Conservation (phyloP, 2,329 filamentous ascomycete genomes). For the Thelonectria rubi region DNA sequence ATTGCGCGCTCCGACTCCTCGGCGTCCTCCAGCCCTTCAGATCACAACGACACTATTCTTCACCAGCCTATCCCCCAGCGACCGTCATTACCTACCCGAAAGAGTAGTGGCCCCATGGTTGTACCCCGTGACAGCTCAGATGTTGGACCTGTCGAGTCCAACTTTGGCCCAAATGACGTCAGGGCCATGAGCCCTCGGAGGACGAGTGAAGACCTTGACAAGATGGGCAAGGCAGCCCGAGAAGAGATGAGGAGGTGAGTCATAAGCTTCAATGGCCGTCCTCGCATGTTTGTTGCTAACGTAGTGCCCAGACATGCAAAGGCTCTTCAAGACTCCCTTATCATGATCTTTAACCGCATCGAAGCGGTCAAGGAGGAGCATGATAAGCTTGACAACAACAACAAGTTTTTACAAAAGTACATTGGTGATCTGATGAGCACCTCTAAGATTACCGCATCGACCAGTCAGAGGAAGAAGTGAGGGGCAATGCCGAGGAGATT, state of each 20-base stretch:
- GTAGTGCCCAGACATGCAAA: conserved; percentile 77
- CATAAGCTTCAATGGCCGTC: neutral
- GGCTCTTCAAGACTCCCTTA: conserved; percentile 85
- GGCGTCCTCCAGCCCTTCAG: conserved; percentile 45
- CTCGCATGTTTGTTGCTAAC: conserved; percentile 26
- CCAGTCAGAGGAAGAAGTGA: conserved; percentile 64
- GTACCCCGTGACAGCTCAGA: conserved; percentile 80
- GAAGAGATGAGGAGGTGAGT: conserved; percentile 68
- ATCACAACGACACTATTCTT: conserved; percentile 52
- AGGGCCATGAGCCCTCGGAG: conserved; percentile 93
- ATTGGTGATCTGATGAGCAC: conserved; percentile 95
- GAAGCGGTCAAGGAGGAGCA: conserved; percentile 95
- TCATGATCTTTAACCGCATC: conserved; percentile 91
- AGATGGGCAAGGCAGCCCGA: conserved; percentile 83
- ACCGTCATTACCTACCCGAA: conserved; percentile 75
- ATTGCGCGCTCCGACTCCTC: conserved; percentile 53
- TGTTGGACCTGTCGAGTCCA: conserved; percentile 75
- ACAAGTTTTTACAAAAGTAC: conserved; percentile 97
- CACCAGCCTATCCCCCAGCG: conserved; percentile 65
- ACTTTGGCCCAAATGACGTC: conserved; percentile 87
- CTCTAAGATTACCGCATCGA: conserved; percentile 73
- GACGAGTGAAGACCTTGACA: conserved; percentile 90
- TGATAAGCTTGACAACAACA: conserved; percentile 95
- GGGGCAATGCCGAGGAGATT: neutral
- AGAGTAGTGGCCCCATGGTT: conserved; percentile 84